A percentile compares a stretch with the other conserved stretches of the same genome.
phyloP scores from a whole-genome alignment of 257 asterid species.

The Echites panduratus region DNA sequence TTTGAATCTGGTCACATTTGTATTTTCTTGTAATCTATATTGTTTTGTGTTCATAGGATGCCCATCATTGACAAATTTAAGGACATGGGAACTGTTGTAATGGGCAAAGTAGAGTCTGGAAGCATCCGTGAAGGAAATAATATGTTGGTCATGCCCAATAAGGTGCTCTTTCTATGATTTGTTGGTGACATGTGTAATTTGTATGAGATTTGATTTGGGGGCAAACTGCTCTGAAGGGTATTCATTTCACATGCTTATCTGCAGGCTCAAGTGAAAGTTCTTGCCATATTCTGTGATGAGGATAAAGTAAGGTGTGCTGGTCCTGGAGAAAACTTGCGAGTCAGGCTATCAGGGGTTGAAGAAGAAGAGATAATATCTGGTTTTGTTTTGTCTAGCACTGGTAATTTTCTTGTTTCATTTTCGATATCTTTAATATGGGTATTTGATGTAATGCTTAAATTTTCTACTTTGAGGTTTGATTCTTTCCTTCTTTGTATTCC shows the following conservation, averaged over 20 bases:
- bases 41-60: slow-evolving; percentile 44
- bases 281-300: slow-evolving; percentile 68
- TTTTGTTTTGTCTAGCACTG: slow-evolving; percentile 57
- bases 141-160: slow-evolving; percentile 88
- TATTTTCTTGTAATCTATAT: slow-evolving; percentile 8
- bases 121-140: slow-evolving; percentile 77
- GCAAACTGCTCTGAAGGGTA: background rate
- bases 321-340: slow-evolving; percentile 96
- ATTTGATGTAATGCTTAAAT: slow-evolving; percentile 4
- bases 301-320: slow-evolving; percentile 63
- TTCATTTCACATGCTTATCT: background rate
- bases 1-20: background rate
- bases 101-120: slow-evolving; percentile 97
- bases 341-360: slow-evolving; percentile 79
- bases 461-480: background rate
- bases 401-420: slow-evolving; percentile 35
- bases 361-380: slow-evolving; percentile 79
- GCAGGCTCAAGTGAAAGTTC: slow-evolving; percentile 77
- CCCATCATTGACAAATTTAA: slow-evolving; percentile 87
- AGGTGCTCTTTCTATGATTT: slow-evolving; percentile 35
- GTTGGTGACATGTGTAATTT: too few relatives aligned
- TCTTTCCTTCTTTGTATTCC: background rate
- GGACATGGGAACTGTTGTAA: slow-evolving; percentile 94
- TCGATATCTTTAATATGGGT: background rate
- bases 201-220: background rate